Evolutionary conservation across 2,329 filamentous ascomycete species (phyloP), one percentile per base, ranked within the genome.

Genomic region (Sphaceloma murrayae): DNA sequence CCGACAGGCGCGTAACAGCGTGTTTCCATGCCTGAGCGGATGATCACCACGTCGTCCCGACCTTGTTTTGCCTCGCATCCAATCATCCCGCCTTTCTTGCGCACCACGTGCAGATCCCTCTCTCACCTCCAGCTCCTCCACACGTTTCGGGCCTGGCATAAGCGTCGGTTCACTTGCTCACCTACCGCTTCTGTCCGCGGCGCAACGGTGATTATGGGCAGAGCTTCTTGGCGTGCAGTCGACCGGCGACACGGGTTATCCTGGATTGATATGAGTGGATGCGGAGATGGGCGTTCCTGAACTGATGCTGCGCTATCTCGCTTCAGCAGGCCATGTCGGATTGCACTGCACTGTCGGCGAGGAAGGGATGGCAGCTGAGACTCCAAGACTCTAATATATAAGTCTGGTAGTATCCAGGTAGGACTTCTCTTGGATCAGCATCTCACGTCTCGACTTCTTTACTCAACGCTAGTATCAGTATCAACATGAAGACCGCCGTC

Each of bases 401-500:
- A 24, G 24, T 27, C 21, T 29, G n/a, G 21, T n/a, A n/a, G n/a
- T n/a, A n/a, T n/a, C n/a, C n/a, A n/a, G n/a, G n/a, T n/a, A n/a
- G n/a, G n/a, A n/a, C n/a, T n/a, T n/a, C n/a, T n/a, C n/a, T n/a
- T n/a, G n/a, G n/a, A n/a, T n/a, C n/a, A n/a, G n/a, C n/a, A n/a
- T n/a, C n/a, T n/a, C n/a, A n/a, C n/a, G n/a, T n/a, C n/a, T n/a
- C n/a, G n/a, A n/a, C n/a, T n/a, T n/a, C n/a, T n/a, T n/a, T n/a
- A n/a, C n/a, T n/a, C n/a, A n/a, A n/a, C n/a, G n/a, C n/a, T n/a
- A n/a, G n/a, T n/a, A n/a, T n/a, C n/a, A n/a, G n/a, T n/a, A n/a
- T n/a, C 27, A 29, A 11, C 36, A 40, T 40, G 36, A 40, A 40
- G 36, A 40, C 36, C 24, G 24, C 36, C 36, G 13, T 40, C 36